These are phyloP conservation scores for Mortierella sp. DNA, from an alignment of 371 early-diverging fungal species.

Conservation along the genomic window DNA sequence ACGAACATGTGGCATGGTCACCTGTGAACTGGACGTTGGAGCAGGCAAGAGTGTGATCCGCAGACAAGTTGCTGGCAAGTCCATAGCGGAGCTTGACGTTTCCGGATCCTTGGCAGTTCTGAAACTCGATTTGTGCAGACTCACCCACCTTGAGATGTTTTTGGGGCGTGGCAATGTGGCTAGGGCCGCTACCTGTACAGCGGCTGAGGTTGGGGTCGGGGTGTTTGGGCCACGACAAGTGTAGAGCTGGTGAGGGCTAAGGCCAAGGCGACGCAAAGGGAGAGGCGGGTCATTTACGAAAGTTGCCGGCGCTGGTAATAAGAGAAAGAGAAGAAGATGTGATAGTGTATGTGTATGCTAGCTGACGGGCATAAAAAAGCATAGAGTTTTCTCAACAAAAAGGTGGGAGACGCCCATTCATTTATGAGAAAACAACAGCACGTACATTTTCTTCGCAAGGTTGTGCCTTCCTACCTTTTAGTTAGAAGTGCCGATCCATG, in stretches of 20 bases:
- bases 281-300: not conserved
- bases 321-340: not conserved
- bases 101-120: conserved; percentile 14
- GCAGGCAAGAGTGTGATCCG: conserved; percentile 15
- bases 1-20: conserved; percentile 9
- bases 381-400: not conserved
- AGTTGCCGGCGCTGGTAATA: not conserved
- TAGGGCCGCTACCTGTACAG: too few relatives aligned
- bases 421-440: not conserved
- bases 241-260: conserved; percentile 84
- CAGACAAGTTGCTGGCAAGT: not conserved
- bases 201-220: not conserved
- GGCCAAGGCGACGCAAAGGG: not conserved
- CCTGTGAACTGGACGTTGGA: not conserved
- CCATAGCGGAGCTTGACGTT: conserved; percentile 30
- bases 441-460: not conserved
- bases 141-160: not conserved
- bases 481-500: not conserved
- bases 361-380: not conserved
- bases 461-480: not conserved
- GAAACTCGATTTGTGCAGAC: conserved; percentile 13
- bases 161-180: conserved; percentile 8
- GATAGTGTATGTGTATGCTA: not conserved
- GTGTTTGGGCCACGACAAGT: conserved; percentile 64
- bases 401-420: not conserved